phyloP scores from a whole-genome alignment of 441 rosid genomes.

The Francoa sonchifolia region DNA sequence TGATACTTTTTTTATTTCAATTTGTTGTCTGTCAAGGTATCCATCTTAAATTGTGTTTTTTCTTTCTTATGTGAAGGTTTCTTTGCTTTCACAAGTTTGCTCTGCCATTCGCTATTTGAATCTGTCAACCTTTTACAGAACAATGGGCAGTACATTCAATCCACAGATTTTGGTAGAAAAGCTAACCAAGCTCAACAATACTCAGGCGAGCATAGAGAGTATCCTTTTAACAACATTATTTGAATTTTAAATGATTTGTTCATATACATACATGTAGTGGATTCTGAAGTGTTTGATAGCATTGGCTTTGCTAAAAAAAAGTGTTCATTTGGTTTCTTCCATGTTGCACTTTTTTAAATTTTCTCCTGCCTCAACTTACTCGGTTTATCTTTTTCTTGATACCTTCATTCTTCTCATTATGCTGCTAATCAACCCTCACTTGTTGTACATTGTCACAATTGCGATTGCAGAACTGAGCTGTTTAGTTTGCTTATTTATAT shows the following conservation, averaged over 20 bases:
- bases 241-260: not conserved
- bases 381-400: not conserved
- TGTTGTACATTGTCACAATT: too few species aligned
- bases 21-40: not conserved
- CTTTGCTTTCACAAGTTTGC: slow-evolving; percentile 15
- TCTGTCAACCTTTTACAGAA: slow-evolving; percentile 14
- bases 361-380: not conserved
- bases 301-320: too few species aligned
- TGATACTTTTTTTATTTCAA: not conserved
- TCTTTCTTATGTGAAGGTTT: slow-evolving; percentile 15
- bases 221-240: slow-evolving; percentile 37
- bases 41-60: slow-evolving; percentile 3
- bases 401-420: not conserved
- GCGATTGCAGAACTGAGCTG: too few species aligned
- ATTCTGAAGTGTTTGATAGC: too few species aligned
- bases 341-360: not conserved
- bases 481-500: too few species aligned
- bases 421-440: too few species aligned
- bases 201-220: slow-evolving; percentile 99
- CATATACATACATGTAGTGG: too few species aligned
- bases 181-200: slow-evolving; percentile 76
- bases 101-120: slow-evolving; percentile 8
- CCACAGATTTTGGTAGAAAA: slow-evolving; percentile 85
- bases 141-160: slow-evolving; percentile 81
- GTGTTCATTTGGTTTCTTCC: too few species aligned